Conservation (phyloP, 2,329 filamentous ascomycete genomes). For the Sclerotinia minor region DNA sequence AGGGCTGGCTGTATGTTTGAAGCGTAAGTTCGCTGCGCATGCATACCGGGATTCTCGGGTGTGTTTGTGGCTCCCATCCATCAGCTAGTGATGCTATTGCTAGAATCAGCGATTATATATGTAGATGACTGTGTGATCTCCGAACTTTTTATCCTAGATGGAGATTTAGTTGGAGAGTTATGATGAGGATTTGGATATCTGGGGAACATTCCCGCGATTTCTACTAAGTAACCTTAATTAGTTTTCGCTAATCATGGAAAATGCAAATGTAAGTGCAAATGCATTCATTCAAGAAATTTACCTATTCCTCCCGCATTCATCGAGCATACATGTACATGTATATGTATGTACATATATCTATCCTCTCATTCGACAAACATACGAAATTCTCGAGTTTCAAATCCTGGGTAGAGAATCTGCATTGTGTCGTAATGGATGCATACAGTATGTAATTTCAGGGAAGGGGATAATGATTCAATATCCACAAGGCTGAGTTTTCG, state of each 20-base stretch:
- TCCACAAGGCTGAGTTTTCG: constrained; percentile 12
- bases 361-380: not conserved
- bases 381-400: not conserved
- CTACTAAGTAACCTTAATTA: too few species aligned
- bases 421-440: not conserved
- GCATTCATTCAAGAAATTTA: not conserved
- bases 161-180: too few species aligned
- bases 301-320: not conserved
- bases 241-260: not conserved
- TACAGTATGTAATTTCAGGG: not conserved
- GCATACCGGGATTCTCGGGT: not conserved
- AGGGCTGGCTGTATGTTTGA: not conserved
- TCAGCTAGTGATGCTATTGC: constrained; percentile 9
- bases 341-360: too few species aligned
- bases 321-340: not conserved
- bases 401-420: not conserved
- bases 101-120: not conserved
- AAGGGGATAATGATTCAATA: not conserved
- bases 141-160: not conserved
- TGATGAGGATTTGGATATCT: too few species aligned
- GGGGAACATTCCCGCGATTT: not conserved
- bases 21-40: not conserved
- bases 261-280: not conserved
- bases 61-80: not conserved
- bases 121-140: not conserved